phyloP scores from a whole-genome alignment of 495 filamentous ascomycete genomes.

The Aspergillus leporis region DNA sequence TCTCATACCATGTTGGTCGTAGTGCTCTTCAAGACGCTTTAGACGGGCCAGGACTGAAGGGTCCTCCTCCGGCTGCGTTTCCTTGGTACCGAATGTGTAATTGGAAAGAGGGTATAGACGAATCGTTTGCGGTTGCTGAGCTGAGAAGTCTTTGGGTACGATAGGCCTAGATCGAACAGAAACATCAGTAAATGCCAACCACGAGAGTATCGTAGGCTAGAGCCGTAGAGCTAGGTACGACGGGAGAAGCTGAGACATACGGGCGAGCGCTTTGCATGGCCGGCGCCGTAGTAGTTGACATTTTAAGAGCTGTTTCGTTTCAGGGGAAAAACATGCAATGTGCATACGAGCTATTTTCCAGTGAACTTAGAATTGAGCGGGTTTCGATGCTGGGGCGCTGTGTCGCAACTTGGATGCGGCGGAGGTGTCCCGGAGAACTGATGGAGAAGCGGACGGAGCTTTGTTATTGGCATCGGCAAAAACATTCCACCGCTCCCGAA shows the following conservation, averaged over 20 bases:
- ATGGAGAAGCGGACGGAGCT: constrained; percentile 5
- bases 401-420: constrained; percentile 2
- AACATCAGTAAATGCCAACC: constrained; percentile 8
- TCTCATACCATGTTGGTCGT: constrained; percentile 88
- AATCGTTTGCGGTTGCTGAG: constrained; percentile 86
- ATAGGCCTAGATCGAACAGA: constrained; percentile 56
- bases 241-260: constrained; percentile 35
- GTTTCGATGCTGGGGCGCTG: not conserved
- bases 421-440: not conserved
- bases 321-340: not conserved
- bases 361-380: not conserved
- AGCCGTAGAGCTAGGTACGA: not conserved
- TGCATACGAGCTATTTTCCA: not conserved
- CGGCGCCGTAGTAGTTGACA: constrained; percentile 73
- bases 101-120: constrained; percentile 94
- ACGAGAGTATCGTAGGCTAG: not conserved
- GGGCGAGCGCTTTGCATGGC: constrained; percentile 72
- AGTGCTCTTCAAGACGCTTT: constrained; percentile 92
- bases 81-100: constrained; percentile 98
- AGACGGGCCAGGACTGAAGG: constrained; percentile 90
- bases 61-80: constrained; percentile 96
- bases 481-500: constrained; percentile 16
- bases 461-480: constrained; percentile 16
- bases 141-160: constrained; percentile 79
- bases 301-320: constrained; percentile 32